Percentiles rank a stretch among this genome's conserved stretches.
These are phyloP conservation scores for Alloascoidea africana DNA, from an alignment of 805 yeast genomes.

Conservation along the genomic window DNA sequence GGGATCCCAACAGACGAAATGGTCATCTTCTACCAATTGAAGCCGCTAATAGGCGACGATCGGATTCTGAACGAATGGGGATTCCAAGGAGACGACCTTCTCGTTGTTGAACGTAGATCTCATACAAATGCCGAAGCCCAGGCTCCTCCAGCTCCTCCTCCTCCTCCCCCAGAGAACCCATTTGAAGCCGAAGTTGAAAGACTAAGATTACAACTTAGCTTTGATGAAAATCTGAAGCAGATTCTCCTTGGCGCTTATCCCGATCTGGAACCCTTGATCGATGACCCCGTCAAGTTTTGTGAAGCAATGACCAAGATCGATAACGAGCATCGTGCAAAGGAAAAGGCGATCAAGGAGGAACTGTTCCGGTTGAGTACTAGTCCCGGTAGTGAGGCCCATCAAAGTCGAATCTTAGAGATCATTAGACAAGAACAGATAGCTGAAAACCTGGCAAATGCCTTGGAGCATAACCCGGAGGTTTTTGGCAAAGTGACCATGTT, in stretches of 20 bases:
- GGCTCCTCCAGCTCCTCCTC: not conserved
- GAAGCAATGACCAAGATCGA: conserved; percentile 17
- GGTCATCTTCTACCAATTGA: conserved; percentile 31
- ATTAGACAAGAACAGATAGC: conserved; percentile 61
- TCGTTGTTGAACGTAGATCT: conserved; percentile 19
- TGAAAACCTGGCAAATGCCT: conserved; percentile 65
- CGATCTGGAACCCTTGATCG: conserved; percentile 27
- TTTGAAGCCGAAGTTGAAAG: conserved; percentile 1
- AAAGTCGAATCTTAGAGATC: conserved; percentile 46
- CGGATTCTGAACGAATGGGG: conserved; percentile 30
- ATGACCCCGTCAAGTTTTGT: conserved; percentile 34
- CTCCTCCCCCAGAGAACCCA: conserved; percentile 1
- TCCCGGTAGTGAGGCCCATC: conserved; percentile 60
- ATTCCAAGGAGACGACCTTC: conserved; percentile 41
- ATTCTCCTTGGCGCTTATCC: conserved; percentile 23
- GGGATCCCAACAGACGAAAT: conserved; percentile 31
- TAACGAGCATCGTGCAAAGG: conserved; percentile 11
- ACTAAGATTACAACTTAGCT: not conserved
- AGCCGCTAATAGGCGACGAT: conserved; percentile 19
- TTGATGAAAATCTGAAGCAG: not conserved
- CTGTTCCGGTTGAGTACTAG: conserved; percentile 36
- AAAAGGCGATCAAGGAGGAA: conserved; percentile 27
- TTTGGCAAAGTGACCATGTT: conserved; percentile 78
- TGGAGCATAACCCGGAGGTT: conserved; percentile 81
- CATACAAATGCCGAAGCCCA: not conserved